Percentiles rank a stretch among this genome's conserved stretches.
phyloP scores from a whole-genome alignment of 176 grass and related monocot genomes.

The Cenchrus purpureus region DNA sequence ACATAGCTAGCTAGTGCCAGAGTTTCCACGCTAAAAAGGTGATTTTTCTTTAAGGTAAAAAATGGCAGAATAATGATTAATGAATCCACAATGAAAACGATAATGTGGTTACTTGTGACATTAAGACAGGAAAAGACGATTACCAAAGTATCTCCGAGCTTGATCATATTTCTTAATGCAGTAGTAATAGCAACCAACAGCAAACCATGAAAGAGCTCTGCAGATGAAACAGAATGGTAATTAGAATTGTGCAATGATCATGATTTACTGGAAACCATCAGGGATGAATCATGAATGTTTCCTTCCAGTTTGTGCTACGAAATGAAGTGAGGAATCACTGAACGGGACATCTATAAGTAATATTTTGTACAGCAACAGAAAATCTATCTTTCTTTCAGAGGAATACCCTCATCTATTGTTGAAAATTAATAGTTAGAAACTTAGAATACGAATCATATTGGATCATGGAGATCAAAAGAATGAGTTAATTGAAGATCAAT shows the following conservation, averaged over 20 bases:
- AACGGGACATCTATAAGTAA: background rate
- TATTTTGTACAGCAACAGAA: background rate
- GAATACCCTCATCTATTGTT: background rate
- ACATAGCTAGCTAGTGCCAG: background rate
- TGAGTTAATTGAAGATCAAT: background rate
- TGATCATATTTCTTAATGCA: slow-evolving; percentile 98
- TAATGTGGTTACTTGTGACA: background rate
- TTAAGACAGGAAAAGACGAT: slow-evolving; percentile 35
- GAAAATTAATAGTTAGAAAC: background rate
- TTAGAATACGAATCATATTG: background rate
- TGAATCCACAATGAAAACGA: background rate
- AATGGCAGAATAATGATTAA: slow-evolving; percentile 13
- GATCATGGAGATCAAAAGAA: slow-evolving; percentile 29
- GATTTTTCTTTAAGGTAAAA: background rate
- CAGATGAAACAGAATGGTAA: slow-evolving; percentile 31
- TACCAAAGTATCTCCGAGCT: slow-evolving; percentile 92
- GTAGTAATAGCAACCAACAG: slow-evolving; percentile 95
- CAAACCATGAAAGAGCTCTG: slow-evolving; percentile 97
- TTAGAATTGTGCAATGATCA: slow-evolving; percentile 23
- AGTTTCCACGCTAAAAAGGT: slow-evolving; percentile 7
- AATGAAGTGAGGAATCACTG: slow-evolving; percentile 15
- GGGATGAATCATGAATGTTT: slow-evolving; percentile 6
- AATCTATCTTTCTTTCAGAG: background rate
- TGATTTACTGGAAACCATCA: slow-evolving; percentile 30
- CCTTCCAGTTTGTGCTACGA: slow-evolving; percentile 9